Conservation (phyloP, 768 basidiomycete species). For the Cytidiella melzeri region DNA sequence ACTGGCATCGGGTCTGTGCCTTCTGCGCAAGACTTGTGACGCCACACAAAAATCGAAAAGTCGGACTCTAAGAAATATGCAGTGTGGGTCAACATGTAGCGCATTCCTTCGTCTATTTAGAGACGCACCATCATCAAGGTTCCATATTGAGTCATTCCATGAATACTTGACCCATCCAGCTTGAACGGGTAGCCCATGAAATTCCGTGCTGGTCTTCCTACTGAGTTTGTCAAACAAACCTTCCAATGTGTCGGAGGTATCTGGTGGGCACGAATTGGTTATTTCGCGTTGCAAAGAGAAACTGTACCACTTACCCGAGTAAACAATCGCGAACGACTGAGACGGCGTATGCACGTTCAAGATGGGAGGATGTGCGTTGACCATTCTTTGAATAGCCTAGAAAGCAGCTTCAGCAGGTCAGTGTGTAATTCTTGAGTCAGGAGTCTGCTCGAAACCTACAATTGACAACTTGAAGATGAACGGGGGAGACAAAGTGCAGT, state of each 20-base stretch:
- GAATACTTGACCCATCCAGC: slow-evolving; percentile 86
- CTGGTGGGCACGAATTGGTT: slow-evolving; percentile 30
- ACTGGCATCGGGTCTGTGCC: slow-evolving; percentile 36
- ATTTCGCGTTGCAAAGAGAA: neutral
- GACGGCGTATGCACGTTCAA: slow-evolving; percentile 74
- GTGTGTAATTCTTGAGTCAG: no score
- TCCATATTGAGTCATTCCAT: slow-evolving; percentile 74
- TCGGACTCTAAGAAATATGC: slow-evolving; percentile 62
- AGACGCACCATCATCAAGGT: slow-evolving; percentile 75
- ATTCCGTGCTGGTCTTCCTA: slow-evolving; percentile 54
- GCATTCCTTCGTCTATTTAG: no score
- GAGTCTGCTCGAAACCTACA: no score
- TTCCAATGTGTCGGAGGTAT: slow-evolving; percentile 59
- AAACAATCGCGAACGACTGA: slow-evolving; percentile 68
- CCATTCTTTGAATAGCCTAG: slow-evolving; percentile 18
- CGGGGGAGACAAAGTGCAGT: no score
- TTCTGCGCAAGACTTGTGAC: slow-evolving; percentile 41
- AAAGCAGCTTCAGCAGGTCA: no score
- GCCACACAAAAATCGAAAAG: slow-evolving; percentile 81
- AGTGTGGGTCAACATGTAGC: no score
- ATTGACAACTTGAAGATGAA: no score
- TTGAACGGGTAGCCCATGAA: slow-evolving; percentile 55
- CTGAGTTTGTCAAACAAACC: slow-evolving; percentile 67
- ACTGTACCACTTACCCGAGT: slow-evolving; percentile 49
- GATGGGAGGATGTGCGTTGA: slow-evolving; percentile 36